These are phyloP conservation scores for Hirschfeldia incana DNA, from an alignment of 345 rosid genomes.

Conservation along the genomic window DNA sequence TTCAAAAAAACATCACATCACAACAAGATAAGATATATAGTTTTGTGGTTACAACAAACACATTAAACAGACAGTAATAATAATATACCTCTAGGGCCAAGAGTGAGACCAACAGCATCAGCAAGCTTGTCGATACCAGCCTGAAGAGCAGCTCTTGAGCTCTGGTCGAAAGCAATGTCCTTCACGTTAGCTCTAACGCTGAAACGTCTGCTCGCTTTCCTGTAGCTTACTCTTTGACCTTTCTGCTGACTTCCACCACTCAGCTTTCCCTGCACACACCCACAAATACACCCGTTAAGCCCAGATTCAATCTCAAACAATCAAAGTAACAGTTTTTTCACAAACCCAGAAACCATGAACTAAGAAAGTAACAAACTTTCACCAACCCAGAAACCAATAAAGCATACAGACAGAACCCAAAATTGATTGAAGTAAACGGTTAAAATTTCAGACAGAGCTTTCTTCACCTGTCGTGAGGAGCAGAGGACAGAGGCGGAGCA, in stretches of 20 bases:
- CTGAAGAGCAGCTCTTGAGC: slow-evolving; percentile 80
- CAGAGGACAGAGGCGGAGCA: slow-evolving; percentile 68
- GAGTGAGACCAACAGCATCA: slow-evolving; percentile 90
- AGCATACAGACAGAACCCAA: too few species aligned
- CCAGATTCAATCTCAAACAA: slow-evolving; percentile 3
- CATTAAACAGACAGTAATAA: neutral
- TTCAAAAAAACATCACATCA: slow-evolving; percentile 23
- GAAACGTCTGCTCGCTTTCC: slow-evolving; percentile 52
- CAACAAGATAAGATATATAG: slow-evolving; percentile 7
- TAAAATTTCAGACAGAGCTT: neutral
- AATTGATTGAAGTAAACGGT: neutral
- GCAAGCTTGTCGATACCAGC: slow-evolving; percentile 93
- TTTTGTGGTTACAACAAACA: neutral
- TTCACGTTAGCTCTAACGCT: slow-evolving; percentile 70
- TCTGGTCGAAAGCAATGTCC: slow-evolving; percentile 89
- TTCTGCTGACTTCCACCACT: slow-evolving; percentile 54
- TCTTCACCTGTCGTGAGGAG: slow-evolving; percentile 64
- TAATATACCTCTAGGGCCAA: slow-evolving; percentile 88
- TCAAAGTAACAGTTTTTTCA: neutral
- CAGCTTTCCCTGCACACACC: slow-evolving; percentile 50
- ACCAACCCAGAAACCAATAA: neutral
- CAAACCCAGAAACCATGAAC: slow-evolving; percentile 17
- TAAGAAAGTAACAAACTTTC: too few species aligned
- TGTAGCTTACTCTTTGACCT: slow-evolving; percentile 56
- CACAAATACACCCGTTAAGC: slow-evolving; percentile 6